Percentiles rank a stretch among this genome's conserved stretches.
Conservation (phyloP, 345 rosid genomes). For the Populus davidiana region DNA sequence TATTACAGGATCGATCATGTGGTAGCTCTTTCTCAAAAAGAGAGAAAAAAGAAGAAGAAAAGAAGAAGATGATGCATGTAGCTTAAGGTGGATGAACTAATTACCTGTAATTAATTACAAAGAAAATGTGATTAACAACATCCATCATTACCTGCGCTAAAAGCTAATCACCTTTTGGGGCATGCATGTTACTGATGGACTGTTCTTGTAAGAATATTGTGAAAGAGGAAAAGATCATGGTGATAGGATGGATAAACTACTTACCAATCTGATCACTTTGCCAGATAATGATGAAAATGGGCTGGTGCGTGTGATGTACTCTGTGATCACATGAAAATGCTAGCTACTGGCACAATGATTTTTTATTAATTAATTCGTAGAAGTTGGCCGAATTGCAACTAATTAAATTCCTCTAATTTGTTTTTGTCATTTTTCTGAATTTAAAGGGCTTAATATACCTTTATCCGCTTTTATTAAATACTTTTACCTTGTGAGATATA, state of each 20-base stretch:
- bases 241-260: not conserved
- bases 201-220: not conserved
- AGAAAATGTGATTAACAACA: not conserved
- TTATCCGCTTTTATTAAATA: no score
- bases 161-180: constrained; percentile 9
- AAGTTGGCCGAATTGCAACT: no score
- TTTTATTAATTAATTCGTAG: not conserved
- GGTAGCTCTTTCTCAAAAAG: no score
- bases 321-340: not conserved
- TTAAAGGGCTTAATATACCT: no score
- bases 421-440: no score
- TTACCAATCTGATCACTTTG: not conserved
- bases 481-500: accelerated
- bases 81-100: constrained; percentile 3
- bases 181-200: not conserved
- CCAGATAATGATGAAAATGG: not conserved
- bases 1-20: no score
- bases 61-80: no score
- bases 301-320: not conserved
- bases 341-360: no score
- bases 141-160: not conserved
- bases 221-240: not conserved
- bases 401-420: no score
- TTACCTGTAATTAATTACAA: not conserved
- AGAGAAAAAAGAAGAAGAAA: no score